Evolutionary conservation across 2,329 filamentous ascomycete genomes (phyloP), one percentile per base, ranked within the genome.

Genomic region (Curvularia eragrostidis): DNA sequence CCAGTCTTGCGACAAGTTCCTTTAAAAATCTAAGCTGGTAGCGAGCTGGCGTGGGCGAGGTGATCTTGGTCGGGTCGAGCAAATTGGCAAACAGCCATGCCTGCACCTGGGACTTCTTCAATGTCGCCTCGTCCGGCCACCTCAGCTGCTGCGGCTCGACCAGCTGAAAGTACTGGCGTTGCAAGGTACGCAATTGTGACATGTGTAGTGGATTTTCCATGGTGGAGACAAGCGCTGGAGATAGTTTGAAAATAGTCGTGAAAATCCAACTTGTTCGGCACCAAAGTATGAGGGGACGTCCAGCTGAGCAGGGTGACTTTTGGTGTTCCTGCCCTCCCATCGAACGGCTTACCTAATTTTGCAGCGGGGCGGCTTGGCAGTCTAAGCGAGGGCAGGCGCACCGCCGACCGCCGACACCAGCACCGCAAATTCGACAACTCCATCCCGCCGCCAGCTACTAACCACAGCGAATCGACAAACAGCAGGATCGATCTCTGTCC

Each of bases 81-180:
- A 96, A 81, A 39, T 81, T 82, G 50, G 80, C 71, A 73, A 88
- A 91, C 36, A 96, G 79, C 70, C 82, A 82, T 62, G 85, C 78
- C 73, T 97, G 93, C 2, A 89, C 84, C 3, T 80, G 76, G 10
- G 85, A 79, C 26, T 84, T 80, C 60, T 86, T 84, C 26, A 97
- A 80, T 13, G 85, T 71, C 23, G 81, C 69, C 21, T 80, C 77
- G 23, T 84, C 77, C 1, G 92, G 93, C 73, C 88, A 90, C 47
- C 85, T 82, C 34, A 94, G 79, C 26, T 81, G 74, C 7, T 81
- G 74, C 0, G 81, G 79, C 46, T 93, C 83, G 41, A 88, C 87
- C 2, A 93, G 80, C 74, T 97, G 93, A 32, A 94, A 83, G 71
- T 91, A 96, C 73, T 97, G 93, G 60, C 85, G 84, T 64, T 86